These are phyloP conservation scores for Raffaelea albimanens DNA, from an alignment of 2,329 filamentous ascomycete genomes.

Conservation along the genomic window DNA sequence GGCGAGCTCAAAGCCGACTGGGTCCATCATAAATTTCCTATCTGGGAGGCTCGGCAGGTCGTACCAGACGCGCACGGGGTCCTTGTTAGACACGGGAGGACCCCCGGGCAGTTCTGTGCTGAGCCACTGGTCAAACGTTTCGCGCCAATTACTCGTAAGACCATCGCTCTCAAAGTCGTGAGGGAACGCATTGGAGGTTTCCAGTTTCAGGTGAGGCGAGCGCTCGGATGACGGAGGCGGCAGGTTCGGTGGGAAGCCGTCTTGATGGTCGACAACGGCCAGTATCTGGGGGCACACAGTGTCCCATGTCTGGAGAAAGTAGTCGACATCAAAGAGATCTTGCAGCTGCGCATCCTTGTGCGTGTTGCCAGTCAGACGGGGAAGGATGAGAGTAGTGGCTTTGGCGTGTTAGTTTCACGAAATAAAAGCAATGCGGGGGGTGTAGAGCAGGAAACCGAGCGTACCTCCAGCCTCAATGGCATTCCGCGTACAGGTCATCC, in stretches of 20 bases:
- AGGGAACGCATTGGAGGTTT: slow-evolving; percentile 3
- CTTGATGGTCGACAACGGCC: slow-evolving; percentile 6
- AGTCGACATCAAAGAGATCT: slow-evolving; percentile 7
- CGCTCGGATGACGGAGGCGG: not conserved
- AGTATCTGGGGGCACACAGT: slow-evolving; percentile 10
- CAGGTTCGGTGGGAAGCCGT: not conserved
- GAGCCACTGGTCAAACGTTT: slow-evolving; percentile 13
- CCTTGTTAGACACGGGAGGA: slow-evolving; percentile 6
- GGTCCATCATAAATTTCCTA: too few species aligned
- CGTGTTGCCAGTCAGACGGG: slow-evolving; percentile 7
- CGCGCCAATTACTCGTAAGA: slow-evolving; percentile 12
- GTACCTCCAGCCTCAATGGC: slow-evolving; percentile 20
- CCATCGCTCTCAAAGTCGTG: slow-evolving; percentile 5
- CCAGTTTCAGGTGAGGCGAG: slow-evolving; percentile 4
- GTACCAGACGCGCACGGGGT: slow-evolving; percentile 15
- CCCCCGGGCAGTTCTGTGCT: not conserved
- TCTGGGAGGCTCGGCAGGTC: too few species aligned
- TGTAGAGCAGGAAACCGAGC: not conserved
- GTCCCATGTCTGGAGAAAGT: slow-evolving; percentile 9
- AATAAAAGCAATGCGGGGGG: not conserved
- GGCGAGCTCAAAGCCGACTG: too few species aligned
- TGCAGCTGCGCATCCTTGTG: slow-evolving; percentile 6
- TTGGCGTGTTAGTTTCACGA: too few species aligned
- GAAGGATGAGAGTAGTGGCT: slow-evolving; percentile 12
- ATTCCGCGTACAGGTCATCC: slow-evolving; percentile 26